Base-by-base conservation (phyloP, 805 yeast species). In the Kuraishia ogatae region DNA sequence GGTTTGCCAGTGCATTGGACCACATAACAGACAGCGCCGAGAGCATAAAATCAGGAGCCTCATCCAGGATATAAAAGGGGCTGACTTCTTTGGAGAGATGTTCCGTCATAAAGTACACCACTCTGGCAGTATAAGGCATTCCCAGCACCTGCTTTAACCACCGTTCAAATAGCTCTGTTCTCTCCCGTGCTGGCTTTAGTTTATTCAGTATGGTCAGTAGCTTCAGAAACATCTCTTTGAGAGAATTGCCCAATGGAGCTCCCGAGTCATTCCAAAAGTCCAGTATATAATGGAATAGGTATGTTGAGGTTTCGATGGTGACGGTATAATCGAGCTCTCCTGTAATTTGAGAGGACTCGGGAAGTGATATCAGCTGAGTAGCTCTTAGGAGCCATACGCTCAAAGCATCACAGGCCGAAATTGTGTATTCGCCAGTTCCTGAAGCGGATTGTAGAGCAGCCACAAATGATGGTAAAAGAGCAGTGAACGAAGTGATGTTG, bases 241-340 rank as follows among this genome's bases (percentile, higher is more conserved):
- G 66, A 0, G 96, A 84, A 62, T 86, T 88, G 5, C 85, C 82
- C 26, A 88, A 66, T 0, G 96, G 84, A 1, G 87, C 82, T 3
- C 86, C 84, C 1, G 88, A 79, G 53, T 84, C 88, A 54, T 81
- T 82, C 83, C 91, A 84, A 64, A 80, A 83, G 59, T 84, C 91
- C 46, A 85, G 68, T 15, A 86, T 76, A 64, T 79, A 86, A 23
- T 72, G 72, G 61, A 81, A 80, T 1, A 83, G 54, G 24, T 55
- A 59, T 26, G 67, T 64, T 5, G 75, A 61, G 15, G 58, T 63
- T 1, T 66, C 62, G 19, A 26, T 29, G 10, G 55, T 51, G 2
- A 65, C 47, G 11, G 62, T 28, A 2, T 10, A 6, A n/a, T 13
- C 17, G 8, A 64, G 53, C 7, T 49, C 24, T 1, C 22, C 2